A percentile compares a stretch with the other conserved stretches of the same genome.
These are phyloP conservation scores for Coniophora puteana DNA, from an alignment of 1,284 basidiomycete species.

Conservation along the genomic window DNA sequence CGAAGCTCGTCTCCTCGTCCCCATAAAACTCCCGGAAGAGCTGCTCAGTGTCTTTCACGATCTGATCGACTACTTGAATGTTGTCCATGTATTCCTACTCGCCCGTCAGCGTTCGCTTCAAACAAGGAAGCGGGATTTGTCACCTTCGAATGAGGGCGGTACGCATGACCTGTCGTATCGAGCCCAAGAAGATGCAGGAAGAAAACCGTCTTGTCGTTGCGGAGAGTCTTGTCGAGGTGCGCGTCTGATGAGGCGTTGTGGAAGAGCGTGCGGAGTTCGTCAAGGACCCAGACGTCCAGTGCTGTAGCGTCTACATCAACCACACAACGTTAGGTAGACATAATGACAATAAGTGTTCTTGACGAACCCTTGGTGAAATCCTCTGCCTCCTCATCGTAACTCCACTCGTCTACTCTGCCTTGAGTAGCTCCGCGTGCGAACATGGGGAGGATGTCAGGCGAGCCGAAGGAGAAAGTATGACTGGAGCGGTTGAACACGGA, in stretches of 20 bases:
- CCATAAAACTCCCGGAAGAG: conserved; percentile 65
- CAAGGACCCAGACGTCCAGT: conserved; percentile 79
- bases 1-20: conserved; percentile 69
- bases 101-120: background rate
- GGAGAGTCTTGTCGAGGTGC: conserved; percentile 46
- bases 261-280: conserved; percentile 59
- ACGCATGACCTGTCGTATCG: conserved; percentile 87
- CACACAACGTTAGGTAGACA: background rate
- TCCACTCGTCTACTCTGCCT: conserved; percentile 74
- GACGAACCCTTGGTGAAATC: conserved; percentile 77
- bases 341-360: background rate
- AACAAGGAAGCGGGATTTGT: background rate
- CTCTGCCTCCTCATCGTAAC: conserved; percentile 76
- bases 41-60: conserved; percentile 67
- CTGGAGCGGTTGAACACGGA: conserved; percentile 86
- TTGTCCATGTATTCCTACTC: conserved; percentile 82
- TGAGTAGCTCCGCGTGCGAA: conserved; percentile 73
- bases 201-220: conserved; percentile 64
- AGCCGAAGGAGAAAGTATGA: conserved; percentile 81
- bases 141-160: conserved; percentile 79
- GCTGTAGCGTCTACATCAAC: conserved; percentile 64
- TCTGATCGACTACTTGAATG: conserved; percentile 76
- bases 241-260: conserved; percentile 56
- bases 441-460: conserved; percentile 90
- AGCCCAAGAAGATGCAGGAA: conserved; percentile 85